Evolutionary conservation across 257 asterid genomes (phyloP).

Genomic region (Salvia rosmarinus): DNA sequence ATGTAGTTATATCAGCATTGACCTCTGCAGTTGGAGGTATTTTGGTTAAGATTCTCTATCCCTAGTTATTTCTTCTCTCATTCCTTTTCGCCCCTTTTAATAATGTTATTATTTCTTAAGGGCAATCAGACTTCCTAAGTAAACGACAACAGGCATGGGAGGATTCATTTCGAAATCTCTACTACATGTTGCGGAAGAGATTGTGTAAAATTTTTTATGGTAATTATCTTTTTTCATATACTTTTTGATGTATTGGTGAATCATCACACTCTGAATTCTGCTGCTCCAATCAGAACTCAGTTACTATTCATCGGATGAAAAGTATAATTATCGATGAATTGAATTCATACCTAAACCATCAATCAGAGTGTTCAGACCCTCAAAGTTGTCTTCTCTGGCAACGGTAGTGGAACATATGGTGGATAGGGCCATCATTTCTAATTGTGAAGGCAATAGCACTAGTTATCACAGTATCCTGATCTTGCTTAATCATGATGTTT

Average conservation of each 20-base stretch:
- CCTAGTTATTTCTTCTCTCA: constrained; percentile 24
- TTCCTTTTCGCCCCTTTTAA: constrained; percentile 13
- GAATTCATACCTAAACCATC: not conserved
- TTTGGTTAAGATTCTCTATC: constrained; percentile 22
- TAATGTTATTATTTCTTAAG: constrained; percentile 40
- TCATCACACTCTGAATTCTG: constrained; percentile 11
- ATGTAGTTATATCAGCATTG: constrained; percentile 75
- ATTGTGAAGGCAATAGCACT: constrained; percentile 6
- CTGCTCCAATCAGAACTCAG: constrained; percentile 3
- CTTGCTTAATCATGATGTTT: not conserved
- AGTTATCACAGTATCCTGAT: constrained; percentile 12
- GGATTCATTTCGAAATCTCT: constrained; percentile 86
- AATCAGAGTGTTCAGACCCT: not conserved
- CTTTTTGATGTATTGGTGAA: constrained; percentile 12
- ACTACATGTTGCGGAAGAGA: constrained; percentile 84
- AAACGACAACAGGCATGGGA: constrained; percentile 86
- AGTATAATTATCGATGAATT: not conserved
- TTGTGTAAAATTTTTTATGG: constrained; percentile 82
- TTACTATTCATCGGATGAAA: constrained; percentile 8
- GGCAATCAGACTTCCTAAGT: constrained; percentile 72
- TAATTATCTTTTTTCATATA: constrained; percentile 38
- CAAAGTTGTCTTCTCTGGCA: constrained; percentile 23
- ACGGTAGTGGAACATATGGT: not conserved
- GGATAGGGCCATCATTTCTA: constrained; percentile 11
- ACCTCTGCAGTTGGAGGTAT: constrained; percentile 71